phyloP scores from a whole-genome alignment of 257 asterid species.

The Thymus quinquecostatus region DNA sequence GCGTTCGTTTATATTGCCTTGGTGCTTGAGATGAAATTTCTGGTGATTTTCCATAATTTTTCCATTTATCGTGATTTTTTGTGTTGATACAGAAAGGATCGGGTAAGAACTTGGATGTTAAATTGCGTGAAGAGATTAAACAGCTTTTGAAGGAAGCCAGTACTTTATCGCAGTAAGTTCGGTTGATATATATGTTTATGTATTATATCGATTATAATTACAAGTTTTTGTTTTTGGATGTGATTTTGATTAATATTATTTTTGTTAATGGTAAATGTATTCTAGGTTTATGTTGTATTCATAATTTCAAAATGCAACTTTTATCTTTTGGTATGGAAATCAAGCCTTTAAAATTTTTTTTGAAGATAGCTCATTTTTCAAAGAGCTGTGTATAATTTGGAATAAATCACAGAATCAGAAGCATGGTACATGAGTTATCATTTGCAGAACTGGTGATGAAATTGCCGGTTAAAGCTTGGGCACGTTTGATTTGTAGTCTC shows the following conservation, averaged over 20 bases:
- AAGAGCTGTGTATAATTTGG: background rate
- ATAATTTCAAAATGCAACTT: background rate
- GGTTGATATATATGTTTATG: background rate
- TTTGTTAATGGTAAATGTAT: background rate
- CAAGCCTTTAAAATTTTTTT: background rate
- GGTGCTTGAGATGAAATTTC: background rate
- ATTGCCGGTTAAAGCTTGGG: background rate
- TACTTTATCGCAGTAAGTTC: conserved; percentile 70
- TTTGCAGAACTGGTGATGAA: background rate
- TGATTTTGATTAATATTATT: background rate
- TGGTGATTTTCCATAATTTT: background rate
- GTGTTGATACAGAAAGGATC: conserved; percentile 53
- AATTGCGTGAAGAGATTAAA: conserved; percentile 67
- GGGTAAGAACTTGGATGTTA: conserved; percentile 41
- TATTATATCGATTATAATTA: background rate
- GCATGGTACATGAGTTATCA: background rate
- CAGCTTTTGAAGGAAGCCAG: conserved; percentile 80
- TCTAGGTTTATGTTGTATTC: background rate
- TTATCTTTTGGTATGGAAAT: background rate
- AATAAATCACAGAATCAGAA: background rate
- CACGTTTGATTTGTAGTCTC: background rate
- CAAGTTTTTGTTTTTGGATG: background rate
- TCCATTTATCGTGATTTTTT: background rate
- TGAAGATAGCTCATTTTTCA: background rate
- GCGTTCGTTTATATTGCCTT: background rate